Conservation (phyloP, 768 basidiomycete species). For the Rubroboletus satanas region DNA sequence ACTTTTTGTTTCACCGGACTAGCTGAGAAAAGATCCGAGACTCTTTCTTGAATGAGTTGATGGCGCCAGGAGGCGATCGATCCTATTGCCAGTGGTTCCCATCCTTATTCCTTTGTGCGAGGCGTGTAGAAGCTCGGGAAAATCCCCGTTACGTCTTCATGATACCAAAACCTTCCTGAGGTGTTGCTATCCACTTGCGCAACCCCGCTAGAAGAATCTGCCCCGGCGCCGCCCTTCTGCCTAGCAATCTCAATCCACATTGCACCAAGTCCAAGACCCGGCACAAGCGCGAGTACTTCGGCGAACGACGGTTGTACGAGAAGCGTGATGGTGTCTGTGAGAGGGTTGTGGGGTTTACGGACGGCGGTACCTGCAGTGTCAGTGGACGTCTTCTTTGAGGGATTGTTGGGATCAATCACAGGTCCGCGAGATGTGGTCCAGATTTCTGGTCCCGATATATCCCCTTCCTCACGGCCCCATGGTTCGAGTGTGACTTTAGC, state of each 20-base stretch:
- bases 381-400: conserved; percentile 6
- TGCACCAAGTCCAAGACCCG: conserved; percentile 60
- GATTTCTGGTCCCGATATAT: conserved; percentile 36
- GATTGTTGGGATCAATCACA: conserved; percentile 25
- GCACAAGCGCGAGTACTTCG: conserved; percentile 35
- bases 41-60: neutral
- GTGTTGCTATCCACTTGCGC: conserved; percentile 2
- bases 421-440: conserved; percentile 37
- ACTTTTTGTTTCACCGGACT: neutral
- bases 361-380: neutral
- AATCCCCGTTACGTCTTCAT: conserved; percentile 50
- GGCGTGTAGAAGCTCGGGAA: conserved; percentile 52
- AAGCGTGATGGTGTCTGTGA: conserved; percentile 56
- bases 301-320: conserved; percentile 47
- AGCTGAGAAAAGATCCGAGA: neutral
- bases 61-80: neutral
- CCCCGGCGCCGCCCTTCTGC: conserved; percentile 15
- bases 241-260: conserved; percentile 68
- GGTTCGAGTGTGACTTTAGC: conserved; percentile 52
- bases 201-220: neutral
- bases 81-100: neutral
- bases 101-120: conserved; percentile 1
- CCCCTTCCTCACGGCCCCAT: conserved; percentile 45
- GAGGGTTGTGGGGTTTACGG: conserved; percentile 44
- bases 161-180: conserved; percentile 48